These are phyloP conservation scores for Metschnikowia borealis DNA, from an alignment of 805 yeast genomes.

Conservation along the genomic window DNA sequence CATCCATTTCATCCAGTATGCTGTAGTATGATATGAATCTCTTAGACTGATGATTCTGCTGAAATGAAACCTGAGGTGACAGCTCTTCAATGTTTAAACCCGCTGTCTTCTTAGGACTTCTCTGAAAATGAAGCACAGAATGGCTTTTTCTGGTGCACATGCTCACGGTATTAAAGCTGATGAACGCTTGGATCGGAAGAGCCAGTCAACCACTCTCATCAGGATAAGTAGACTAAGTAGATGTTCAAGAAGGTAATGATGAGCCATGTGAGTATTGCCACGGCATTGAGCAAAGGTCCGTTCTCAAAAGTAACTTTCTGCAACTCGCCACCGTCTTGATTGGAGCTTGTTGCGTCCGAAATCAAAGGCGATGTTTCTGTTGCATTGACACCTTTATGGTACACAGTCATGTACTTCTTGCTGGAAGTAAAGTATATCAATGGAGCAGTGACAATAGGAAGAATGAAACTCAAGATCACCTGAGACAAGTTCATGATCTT, in stretches of 20 bases:
- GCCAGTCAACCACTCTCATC: background rate
- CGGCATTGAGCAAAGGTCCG: constrained; percentile 29
- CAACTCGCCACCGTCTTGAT: constrained; percentile 5
- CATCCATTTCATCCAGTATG: too few species aligned
- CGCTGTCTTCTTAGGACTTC: too few species aligned
- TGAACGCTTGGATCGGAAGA: too few species aligned
- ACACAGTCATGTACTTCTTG: constrained; percentile 38
- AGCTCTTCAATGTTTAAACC: too few species aligned
- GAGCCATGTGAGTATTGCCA: constrained; percentile 38
- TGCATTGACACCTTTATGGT: constrained; percentile 4
- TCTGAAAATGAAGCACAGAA: too few species aligned
- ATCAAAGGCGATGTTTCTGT: constrained; percentile 9
- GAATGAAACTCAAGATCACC: constrained; percentile 41
- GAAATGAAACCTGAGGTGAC: too few species aligned
- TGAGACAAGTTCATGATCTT: constrained; percentile 44
- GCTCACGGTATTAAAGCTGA: too few species aligned
- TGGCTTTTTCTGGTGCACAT: too few species aligned
- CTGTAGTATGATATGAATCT: too few species aligned
- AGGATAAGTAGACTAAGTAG: constrained; percentile 39
- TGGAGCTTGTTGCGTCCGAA: constrained; percentile 6
- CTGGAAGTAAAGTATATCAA: constrained; percentile 42
- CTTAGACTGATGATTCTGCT: too few species aligned
- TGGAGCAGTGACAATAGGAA: constrained; percentile 44
- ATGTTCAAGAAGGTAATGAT: constrained; percentile 37
- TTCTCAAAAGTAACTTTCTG: constrained; percentile 36